These are phyloP conservation scores for Globisporangium rhizosaccharum DNA, from an alignment of 352 stramenopile genomes.

Conservation along the genomic window DNA sequence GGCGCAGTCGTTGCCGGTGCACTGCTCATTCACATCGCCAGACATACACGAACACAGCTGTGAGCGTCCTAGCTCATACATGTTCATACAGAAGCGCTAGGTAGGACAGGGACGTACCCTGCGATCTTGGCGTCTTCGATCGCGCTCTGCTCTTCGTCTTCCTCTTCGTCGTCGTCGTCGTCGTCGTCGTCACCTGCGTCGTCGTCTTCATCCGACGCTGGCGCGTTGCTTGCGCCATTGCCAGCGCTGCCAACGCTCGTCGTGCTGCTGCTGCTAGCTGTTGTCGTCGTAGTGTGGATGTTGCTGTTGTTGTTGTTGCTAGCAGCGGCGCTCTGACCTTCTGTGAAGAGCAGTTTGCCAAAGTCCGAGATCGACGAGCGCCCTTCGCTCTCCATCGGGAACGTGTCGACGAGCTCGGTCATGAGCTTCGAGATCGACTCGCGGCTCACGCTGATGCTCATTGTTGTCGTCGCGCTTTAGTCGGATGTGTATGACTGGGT, in stretches of 20 bases:
- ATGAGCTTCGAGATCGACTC: conserved; percentile 86
- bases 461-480: conserved; percentile 5
- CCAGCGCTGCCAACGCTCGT: conserved; percentile 1
- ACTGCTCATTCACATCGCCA: conserved; percentile 1
- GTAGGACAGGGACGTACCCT: neutral
- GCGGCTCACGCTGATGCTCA: conserved; percentile 76
- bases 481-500: too few relatives aligned
- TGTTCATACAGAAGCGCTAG: neutral
- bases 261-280: conserved; percentile 1
- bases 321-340: conserved; percentile 30
- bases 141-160: conserved; percentile 15
- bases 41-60: neutral
- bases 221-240: conserved; percentile 3
- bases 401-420: conserved; percentile 76
- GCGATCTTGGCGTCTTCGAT: conserved; percentile 16
- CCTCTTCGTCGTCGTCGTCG: conserved; percentile 7
- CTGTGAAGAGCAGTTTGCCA: conserved; percentile 80
- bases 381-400: conserved; percentile 70
- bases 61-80: too few relatives aligned
- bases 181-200: conserved; percentile 12
- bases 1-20: neutral
- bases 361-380: conserved; percentile 84
- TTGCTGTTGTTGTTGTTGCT: neutral
- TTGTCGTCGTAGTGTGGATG: conserved; percentile 1
- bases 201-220: conserved; percentile 13